phyloP scores from a whole-genome alignment of 202 grass and related monocot genomes.

The Zizania palustris region DNA sequence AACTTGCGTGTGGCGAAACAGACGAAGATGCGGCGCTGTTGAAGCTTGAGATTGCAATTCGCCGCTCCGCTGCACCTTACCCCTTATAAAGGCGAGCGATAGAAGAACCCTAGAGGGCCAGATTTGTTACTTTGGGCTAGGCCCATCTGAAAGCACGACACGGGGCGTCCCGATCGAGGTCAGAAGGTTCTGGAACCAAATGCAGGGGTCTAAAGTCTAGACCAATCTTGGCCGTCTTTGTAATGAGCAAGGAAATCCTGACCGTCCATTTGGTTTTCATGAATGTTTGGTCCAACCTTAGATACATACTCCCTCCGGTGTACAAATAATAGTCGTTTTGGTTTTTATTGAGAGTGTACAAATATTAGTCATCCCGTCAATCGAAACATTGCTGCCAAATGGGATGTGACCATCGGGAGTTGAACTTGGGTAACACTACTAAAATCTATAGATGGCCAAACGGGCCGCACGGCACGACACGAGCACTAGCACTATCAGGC shows the following conservation, averaged over 20 bases:
- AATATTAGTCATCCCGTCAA: no score
- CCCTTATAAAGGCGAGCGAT: conserved; percentile 45
- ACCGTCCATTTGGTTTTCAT: background rate
- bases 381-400: no score
- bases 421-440: no score
- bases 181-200: background rate
- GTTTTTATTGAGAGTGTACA: no score
- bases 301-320: no score
- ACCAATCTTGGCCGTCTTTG: background rate
- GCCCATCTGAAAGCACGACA: background rate
- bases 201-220: background rate
- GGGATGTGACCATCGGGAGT: no score
- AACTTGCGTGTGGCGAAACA: no score
- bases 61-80: background rate
- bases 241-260: background rate
- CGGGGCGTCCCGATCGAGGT: background rate
- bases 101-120: conserved; percentile 62
- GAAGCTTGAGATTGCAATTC: background rate
- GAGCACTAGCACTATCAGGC: no score
- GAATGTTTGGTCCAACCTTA: no score
- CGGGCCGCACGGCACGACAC: no score
- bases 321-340: no score
- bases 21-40: background rate
- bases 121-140: conserved; percentile 18
- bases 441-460: no score